Conservation (phyloP, 164 flowering plant species). For the Cinnamomum micranthum region DNA sequence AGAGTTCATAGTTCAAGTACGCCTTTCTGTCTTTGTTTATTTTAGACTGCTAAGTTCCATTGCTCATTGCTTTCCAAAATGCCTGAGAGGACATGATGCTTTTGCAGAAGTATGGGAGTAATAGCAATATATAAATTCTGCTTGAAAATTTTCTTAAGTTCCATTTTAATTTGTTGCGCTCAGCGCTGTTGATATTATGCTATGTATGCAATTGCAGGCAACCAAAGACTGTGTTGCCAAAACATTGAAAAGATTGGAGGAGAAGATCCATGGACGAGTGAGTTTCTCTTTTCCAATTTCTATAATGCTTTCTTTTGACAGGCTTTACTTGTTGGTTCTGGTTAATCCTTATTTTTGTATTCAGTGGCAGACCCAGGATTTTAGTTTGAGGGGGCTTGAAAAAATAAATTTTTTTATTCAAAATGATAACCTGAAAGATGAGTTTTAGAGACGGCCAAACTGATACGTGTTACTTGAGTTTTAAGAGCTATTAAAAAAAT, state of each 20-base stretch:
- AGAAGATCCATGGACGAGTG: constrained; percentile 90
- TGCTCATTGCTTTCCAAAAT: background rate
- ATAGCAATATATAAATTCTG: background rate
- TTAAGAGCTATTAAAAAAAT: no score
- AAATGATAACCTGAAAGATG: no score
- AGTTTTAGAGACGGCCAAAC: no score
- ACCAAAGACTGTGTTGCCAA: constrained; percentile 98
- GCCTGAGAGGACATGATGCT: background rate
- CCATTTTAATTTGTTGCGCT: constrained; percentile 6
- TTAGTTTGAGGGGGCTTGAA: no score
- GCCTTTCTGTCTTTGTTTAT: constrained; percentile 3
- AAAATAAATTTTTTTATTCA: no score
- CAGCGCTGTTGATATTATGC: background rate
- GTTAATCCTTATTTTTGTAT: background rate
- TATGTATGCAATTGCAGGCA: constrained; percentile 44
- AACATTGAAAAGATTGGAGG: constrained; percentile 93
- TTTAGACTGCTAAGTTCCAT: background rate
- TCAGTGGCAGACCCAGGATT: no score
- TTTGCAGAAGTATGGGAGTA: background rate
- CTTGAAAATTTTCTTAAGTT: background rate
- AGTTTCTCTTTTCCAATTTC: constrained; percentile 16
- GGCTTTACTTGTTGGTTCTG: no score
- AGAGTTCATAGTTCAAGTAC: constrained; percentile 94
- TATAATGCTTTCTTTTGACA: no score
- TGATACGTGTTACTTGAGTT: no score